Base-by-base conservation (phyloP, 768 basidiomycete genomes). In the Dioszegia crocea region DNA sequence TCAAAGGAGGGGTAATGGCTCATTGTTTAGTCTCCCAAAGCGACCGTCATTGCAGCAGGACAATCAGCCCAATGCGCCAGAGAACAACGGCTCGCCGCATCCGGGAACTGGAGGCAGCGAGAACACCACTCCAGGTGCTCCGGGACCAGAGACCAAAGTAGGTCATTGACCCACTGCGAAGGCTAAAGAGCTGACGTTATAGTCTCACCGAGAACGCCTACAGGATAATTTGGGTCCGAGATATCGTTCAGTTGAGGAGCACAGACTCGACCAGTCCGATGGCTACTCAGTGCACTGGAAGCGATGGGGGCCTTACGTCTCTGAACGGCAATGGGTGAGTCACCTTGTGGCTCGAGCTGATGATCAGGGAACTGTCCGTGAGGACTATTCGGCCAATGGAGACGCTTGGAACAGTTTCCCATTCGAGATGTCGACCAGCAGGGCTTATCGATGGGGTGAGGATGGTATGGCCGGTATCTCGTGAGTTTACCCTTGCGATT, bases 371-470 rank as follows among this genome's bases (percentile, higher is more conserved):
- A 98, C 94, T 21, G 96, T 99, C 40, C 86, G 96, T 62, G 96
- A 99, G 78, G 96, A 99, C 76, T 99, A 99, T 79, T 98, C 96
- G 33, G 86, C 82, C 21, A 86, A 98, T 73, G 96, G 96, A 50
- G 91, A 96, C 75, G 92, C 91, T 8, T 75, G 74, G 76, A 74
- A 77, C 59, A 73, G 71, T 36, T 75, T 75, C 64, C 70, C 70
- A 17, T 74, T 75, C 55, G 72, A 75, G 39, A 70, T 74, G 64
- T 61, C 73, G 14, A 71, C 67, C 17, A 73, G 73, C 57, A 86
- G 96, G 58, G 89, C 92, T 23, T 99, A 97, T 79, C 83, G 96
- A 70, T 99, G 96, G 96, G 96, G 96, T 41, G 96, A 99, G 77
- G 96, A 99, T 70, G 96, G 96, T 47, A 86, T 99, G 57, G 96